Percentiles rank a stretch among this genome's conserved stretches.
phyloP scores from a whole-genome alignment of 2,329 filamentous ascomycete species.

The Gnomoniopsis sp. region DNA sequence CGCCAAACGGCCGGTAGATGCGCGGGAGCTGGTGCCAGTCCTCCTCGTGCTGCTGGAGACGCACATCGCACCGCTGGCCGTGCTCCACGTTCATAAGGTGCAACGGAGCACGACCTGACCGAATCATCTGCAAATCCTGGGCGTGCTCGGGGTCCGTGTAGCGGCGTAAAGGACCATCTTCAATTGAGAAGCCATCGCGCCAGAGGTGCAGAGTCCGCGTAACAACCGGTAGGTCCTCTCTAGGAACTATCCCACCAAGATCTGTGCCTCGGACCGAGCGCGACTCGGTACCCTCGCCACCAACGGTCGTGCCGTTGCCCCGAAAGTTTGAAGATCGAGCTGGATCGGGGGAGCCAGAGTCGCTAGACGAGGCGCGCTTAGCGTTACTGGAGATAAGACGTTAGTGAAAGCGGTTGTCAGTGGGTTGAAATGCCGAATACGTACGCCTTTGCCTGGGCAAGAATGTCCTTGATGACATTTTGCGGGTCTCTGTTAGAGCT shows the following conservation, averaged over 20 bases:
- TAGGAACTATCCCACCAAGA: conserved; percentile 38
- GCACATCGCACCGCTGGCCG: conserved; percentile 75
- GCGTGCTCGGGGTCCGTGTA: conserved; percentile 78
- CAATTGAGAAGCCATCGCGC: conserved; percentile 81
- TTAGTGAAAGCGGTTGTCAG: neutral
- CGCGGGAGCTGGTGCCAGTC: conserved; percentile 71
- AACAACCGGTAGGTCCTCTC: conserved; percentile 26
- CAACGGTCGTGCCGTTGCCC: conserved; percentile 71
- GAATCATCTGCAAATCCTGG: conserved; percentile 70
- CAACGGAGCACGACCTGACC: conserved; percentile 70
- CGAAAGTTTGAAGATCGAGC: conserved; percentile 53
- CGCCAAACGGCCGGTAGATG: conserved; percentile 72
- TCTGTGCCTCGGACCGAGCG: conserved; percentile 57
- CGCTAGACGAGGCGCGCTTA: conserved; percentile 34
- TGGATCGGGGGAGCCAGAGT: conserved; percentile 44
- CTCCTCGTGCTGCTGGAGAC: conserved; percentile 72
- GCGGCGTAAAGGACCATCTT: conserved; percentile 72
- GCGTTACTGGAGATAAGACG: conserved; percentile 49
- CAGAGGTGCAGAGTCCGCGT: conserved; percentile 71
- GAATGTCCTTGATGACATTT: conserved; percentile 59
- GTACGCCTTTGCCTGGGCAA: conserved; percentile 62
- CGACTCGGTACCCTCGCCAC: conserved; percentile 72
- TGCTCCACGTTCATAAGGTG: conserved; percentile 74
- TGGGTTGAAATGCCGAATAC: conserved; percentile 21
- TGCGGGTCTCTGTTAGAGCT: conserved; percentile 40